phyloP scores from a whole-genome alignment of 345 rosid species.

The thale cress (Arabidopsis thaliana) region TAIR10.1 NC_003075.7:14019501-14020000 shows the following conservation, averaged over 20 bases:
- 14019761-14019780: slow-evolving; percentile 90
- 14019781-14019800: slow-evolving; percentile 88
- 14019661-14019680: slow-evolving; percentile 84
- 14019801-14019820: slow-evolving; percentile 60
- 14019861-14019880: slow-evolving; percentile 40
- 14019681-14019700: slow-evolving; percentile 90
- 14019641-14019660: slow-evolving; percentile 88
- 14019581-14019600: background rate
- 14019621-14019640: slow-evolving; percentile 74
- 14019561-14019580: background rate
- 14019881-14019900: slow-evolving; percentile 60
- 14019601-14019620: slow-evolving; percentile 54
- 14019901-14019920: slow-evolving; percentile 68
- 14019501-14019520: slow-evolving; percentile 80
- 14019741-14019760: slow-evolving; percentile 57
- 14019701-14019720: slow-evolving; percentile 83
- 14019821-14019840: slow-evolving; percentile 70
- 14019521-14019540: slow-evolving; percentile 55
- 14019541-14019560: background rate
- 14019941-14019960: slow-evolving; percentile 63
- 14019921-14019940: slow-evolving; percentile 66
- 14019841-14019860: slow-evolving; percentile 64
- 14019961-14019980: slow-evolving; percentile 44
- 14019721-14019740: slow-evolving; percentile 63
- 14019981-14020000: background rate